Evolutionary conservation across 208 protist species (phyloP), one percentile per base, ranked within the genome.

Genomic region (Tritrichomonas foetus): DNA sequence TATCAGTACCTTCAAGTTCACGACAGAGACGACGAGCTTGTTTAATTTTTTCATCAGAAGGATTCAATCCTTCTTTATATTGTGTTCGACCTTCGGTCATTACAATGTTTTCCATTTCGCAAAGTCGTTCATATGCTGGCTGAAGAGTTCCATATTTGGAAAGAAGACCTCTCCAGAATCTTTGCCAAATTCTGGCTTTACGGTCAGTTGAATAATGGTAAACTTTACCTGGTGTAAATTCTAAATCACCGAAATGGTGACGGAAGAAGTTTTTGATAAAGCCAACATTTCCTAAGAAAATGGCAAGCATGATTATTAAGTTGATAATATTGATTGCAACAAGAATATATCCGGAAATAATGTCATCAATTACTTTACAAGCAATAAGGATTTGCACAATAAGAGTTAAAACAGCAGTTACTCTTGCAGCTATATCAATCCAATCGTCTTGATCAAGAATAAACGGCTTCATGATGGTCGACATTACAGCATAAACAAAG

Each of bases 241-340:
- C 33, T 27, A 89, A n/a, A 3, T 57, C 39, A 27, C 78, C 78
- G 47, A 89, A 89, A 11, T 50, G 41, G 16, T 39, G 44, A 47
- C 78, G 78, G 78, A 89, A 89, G 78, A 89, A 89, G 16, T 53
- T 49, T 39, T 57, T 89, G 30, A 89, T 36, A 27, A 89, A 61
- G 47, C 57, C 25, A 3, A 89, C 3, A 30, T 89, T 53, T 3
- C 41, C 41, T 39, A 89, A 3, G 47, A 89, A 89, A 39, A 89
- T 89, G 13, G 57, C 3, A 36, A 89, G 9, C 78, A 89, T 89
- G 27, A 89, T 27, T 5, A 30, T 27, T 27, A 89, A 20, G 27
- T 89, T 89, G 20, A 57, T 11, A 16, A 89, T 57, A 30, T 89
- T 89, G 30, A 89, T n/a, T 8, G 22, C 9, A 5, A 47, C 44